A percentile compares a stretch with the other conserved stretches of the same genome.
Evolutionary conservation across 2,329 filamentous ascomycete species (phyloP).

Genomic region (Didymella segeticola): DNA sequence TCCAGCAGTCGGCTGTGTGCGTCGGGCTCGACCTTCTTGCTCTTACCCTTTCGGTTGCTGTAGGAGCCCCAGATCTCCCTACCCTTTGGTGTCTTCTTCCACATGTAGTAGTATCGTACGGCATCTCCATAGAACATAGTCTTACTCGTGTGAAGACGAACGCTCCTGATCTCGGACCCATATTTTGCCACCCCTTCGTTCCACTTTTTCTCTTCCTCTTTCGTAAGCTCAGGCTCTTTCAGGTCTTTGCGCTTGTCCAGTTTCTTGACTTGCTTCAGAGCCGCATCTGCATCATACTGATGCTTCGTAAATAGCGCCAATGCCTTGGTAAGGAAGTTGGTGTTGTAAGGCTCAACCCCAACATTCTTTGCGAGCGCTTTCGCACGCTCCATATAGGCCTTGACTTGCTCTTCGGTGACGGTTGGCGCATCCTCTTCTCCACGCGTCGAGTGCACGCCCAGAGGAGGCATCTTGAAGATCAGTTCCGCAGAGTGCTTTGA

Average conservation of each 20-base stretch:
- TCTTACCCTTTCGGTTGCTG: slow-evolving; percentile 86
- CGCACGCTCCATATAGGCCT: slow-evolving; percentile 77
- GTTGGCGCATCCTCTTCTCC: slow-evolving; percentile 52
- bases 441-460: slow-evolving; percentile 56
- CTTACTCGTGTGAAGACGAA: slow-evolving; percentile 81
- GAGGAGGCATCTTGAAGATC: slow-evolving; percentile 76
- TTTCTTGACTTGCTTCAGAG: slow-evolving; percentile 72
- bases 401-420: slow-evolving; percentile 66
- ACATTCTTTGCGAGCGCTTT: slow-evolving; percentile 69
- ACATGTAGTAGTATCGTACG: slow-evolving; percentile 94
- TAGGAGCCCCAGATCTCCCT: slow-evolving; percentile 90
- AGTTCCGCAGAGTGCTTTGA: slow-evolving; percentile 76
- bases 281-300: slow-evolving; percentile 73
- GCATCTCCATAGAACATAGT: slow-evolving; percentile 79
- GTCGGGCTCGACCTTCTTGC: slow-evolving; percentile 68
- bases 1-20: slow-evolving; percentile 79
- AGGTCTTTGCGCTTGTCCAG: slow-evolving; percentile 73
- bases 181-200: slow-evolving; percentile 90
- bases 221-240: slow-evolving; percentile 81
- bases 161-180: slow-evolving; percentile 84
- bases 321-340: slow-evolving; percentile 87
- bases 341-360: slow-evolving; percentile 76
- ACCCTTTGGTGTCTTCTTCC: slow-evolving; percentile 92
- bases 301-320: slow-evolving; percentile 74
- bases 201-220: slow-evolving; percentile 85